Evolutionary conservation across 306 rosid species (phyloP).

Genomic region (Prunus padus): DNA sequence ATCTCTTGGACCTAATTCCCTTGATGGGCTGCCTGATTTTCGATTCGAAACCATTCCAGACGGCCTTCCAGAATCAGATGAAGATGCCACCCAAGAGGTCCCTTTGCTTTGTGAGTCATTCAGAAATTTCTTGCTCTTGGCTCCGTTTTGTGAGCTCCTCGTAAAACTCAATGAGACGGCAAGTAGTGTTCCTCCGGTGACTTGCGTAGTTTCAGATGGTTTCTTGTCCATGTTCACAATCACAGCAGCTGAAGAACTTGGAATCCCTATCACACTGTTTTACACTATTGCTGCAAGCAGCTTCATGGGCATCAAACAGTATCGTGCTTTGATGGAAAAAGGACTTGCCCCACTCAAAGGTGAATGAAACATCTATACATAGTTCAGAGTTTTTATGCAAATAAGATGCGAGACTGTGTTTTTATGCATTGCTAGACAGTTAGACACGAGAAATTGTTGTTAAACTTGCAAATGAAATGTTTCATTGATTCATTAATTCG

Average conservation of each 20-base stretch:
- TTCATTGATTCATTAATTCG: background rate
- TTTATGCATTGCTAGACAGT: too few species aligned
- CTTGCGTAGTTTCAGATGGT: constrained; percentile 7
- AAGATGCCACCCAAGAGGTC: background rate
- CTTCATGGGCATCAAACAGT: too few species aligned
- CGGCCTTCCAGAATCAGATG: background rate
- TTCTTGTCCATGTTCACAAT: background rate
- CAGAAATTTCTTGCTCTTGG: too few species aligned
- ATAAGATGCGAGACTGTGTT: background rate
- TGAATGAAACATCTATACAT: too few species aligned
- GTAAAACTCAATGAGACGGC: background rate
- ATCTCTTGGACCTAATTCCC: background rate
- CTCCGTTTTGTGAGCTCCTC: constrained; percentile 1
- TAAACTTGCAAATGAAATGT: too few species aligned
- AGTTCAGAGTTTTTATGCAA: too few species aligned
- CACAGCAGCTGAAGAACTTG: constrained; percentile 4
- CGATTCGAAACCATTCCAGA: background rate
- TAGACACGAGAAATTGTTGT: too few species aligned
- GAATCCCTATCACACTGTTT: constrained; percentile 1
- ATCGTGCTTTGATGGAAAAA: too few species aligned
- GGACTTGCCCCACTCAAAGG: too few species aligned
- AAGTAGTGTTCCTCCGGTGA: constrained; percentile 4
- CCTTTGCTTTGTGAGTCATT: background rate
- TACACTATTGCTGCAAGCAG: background rate
- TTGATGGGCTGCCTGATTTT: background rate